phyloP scores from a whole-genome alignment of 2,329 filamentous ascomycete genomes.

The Verticillium zaregamsianum region DNA sequence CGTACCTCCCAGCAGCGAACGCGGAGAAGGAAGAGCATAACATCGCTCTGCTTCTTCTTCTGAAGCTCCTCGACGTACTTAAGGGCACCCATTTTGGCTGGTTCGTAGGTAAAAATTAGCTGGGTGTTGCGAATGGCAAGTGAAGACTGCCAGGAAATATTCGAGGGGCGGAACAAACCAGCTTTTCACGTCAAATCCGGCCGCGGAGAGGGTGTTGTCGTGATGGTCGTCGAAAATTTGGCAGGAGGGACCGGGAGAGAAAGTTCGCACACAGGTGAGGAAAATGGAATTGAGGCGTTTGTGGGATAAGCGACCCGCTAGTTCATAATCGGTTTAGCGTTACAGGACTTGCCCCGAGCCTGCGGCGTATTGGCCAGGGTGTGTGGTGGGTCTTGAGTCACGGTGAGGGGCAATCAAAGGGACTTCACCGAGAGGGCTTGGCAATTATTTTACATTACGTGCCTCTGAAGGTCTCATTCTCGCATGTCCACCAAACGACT shows the following conservation, averaged over 20 bases:
- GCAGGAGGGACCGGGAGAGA: neutral
- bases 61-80: slow-evolving; percentile 99
- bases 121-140: neutral
- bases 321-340: neutral
- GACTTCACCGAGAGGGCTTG: slow-evolving; percentile 2
- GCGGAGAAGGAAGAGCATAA: slow-evolving; percentile 99
- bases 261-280: slow-evolving; percentile 3
- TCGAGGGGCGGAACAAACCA: slow-evolving; percentile 20
- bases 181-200: slow-evolving; percentile 17
- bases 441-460: slow-evolving; percentile 18
- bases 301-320: slow-evolving; percentile 5
- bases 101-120: slow-evolving; percentile 5
- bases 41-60: slow-evolving; percentile 99
- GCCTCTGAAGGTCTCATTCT: neutral
- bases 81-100: slow-evolving; percentile 94
- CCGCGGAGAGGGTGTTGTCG: slow-evolving; percentile 12
- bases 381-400: neutral
- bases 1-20: slow-evolving; percentile 99
- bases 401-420: neutral
- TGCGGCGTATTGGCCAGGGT: neutral
- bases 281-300: slow-evolving; percentile 3
- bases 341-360: neutral
- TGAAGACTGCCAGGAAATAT: neutral
- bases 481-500: neutral
- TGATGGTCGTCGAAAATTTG: slow-evolving; percentile 8